These are phyloP conservation scores for Asterophora parasitica DNA, from an alignment of 768 basidiomycete species.

Conservation along the genomic window DNA sequence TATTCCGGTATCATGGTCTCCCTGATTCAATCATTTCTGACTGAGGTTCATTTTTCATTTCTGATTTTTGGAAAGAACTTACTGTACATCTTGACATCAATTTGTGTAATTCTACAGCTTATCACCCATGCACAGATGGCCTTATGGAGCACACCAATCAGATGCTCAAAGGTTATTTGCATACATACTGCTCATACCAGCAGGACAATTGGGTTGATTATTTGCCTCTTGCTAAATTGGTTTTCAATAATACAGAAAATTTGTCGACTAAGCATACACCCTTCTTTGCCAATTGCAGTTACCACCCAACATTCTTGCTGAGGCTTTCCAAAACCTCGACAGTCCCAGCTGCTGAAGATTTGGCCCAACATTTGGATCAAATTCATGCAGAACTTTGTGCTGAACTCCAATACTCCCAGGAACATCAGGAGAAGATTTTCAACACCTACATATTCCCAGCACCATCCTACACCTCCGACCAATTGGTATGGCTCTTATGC, in stretches of 20 bases:
- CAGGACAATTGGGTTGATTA: constrained; percentile 24
- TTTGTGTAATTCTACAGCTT: neutral
- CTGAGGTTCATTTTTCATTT: constrained; percentile 27
- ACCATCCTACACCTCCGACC: neutral
- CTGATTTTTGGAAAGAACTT: constrained; percentile 3
- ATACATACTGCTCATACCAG: constrained; percentile 29
- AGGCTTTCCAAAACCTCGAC: constrained; percentile 22
- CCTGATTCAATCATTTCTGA: constrained; percentile 29
- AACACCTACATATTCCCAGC: constrained; percentile 10
- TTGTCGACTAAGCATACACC: constrained; percentile 30
- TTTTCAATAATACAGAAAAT: constrained; percentile 33
- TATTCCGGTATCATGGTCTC: constrained; percentile 32
- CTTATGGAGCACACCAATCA: constrained; percentile 4
- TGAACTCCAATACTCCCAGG: constrained; percentile 27
- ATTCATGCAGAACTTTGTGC: constrained; percentile 31
- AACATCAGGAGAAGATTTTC: constrained; percentile 23
- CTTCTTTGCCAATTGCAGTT: constrained; percentile 18
- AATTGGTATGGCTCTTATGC: constrained; percentile 4
- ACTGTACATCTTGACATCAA: too few relatives aligned
- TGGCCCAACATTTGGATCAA: constrained; percentile 21
- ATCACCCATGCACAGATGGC: neutral
- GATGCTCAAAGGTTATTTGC: constrained; percentile 24
- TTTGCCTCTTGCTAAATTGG: constrained; percentile 36
- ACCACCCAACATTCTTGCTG: constrained; percentile 27
- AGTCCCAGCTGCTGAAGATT: constrained; percentile 27